phyloP scores from a whole-genome alignment of 257 asterid genomes.

The Solanum pinnatisectum region DNA sequence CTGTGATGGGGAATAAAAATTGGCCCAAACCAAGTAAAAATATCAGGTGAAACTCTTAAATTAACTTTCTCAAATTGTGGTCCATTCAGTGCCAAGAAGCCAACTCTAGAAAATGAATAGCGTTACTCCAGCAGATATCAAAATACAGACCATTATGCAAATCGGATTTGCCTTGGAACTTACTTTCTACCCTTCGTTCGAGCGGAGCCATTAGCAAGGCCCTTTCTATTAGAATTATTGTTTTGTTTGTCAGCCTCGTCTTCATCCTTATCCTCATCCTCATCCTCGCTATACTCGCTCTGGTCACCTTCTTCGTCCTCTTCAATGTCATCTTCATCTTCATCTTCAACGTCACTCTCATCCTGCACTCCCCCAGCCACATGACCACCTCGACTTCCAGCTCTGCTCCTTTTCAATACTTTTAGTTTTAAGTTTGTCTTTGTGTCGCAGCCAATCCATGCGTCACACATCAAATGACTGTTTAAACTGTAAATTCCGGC shows the following conservation, averaged over 20 bases:
- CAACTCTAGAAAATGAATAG: neutral
- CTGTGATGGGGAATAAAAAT: neutral
- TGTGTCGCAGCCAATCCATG: conserved; percentile 78
- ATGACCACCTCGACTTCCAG: conserved; percentile 41
- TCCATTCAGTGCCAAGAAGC: neutral
- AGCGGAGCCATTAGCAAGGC: neutral
- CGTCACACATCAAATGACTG: conserved; percentile 61
- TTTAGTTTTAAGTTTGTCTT: conserved; percentile 44
- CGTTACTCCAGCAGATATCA: neutral
- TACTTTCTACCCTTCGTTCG: neutral
- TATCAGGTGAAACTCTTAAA: neutral
- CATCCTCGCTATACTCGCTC: conserved; percentile 88
- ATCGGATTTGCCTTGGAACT: neutral
- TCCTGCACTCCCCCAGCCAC: conserved; percentile 21
- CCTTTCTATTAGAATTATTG: conserved; percentile 1
- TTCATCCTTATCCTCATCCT: conserved; percentile 29
- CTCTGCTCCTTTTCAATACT: conserved; percentile 53
- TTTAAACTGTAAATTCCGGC: conserved; percentile 68
- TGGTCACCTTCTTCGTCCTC: conserved; percentile 57
- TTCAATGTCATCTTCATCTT: conserved; percentile 54
- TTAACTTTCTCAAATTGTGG: neutral
- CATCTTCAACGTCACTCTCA: conserved; percentile 38
- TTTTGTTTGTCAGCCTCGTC: conserved; percentile 12
- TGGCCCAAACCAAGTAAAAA: neutral
- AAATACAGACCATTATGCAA: neutral